phyloP scores from a whole-genome alignment of 1,284 basidiomycete genomes.

The Cryptococcus sp. region DNA sequence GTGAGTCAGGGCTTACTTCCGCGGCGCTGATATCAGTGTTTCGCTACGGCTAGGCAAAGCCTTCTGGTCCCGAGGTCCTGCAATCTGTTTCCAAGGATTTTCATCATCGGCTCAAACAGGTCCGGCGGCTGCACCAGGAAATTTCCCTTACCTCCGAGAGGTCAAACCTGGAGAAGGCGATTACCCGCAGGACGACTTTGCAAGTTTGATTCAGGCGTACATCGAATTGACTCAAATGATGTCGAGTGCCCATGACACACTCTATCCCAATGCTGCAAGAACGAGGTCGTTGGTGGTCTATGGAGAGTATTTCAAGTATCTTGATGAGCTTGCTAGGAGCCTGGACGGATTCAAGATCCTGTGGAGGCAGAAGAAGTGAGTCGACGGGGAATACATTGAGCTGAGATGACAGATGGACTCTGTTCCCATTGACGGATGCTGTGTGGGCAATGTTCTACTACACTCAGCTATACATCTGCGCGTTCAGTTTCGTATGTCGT shows the following conservation, averaged over 20 bases:
- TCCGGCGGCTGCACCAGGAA: conserved; percentile 37
- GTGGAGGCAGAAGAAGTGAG: conserved; percentile 39
- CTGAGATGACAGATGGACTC: conserved; percentile 22
- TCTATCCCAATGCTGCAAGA: conserved; percentile 44
- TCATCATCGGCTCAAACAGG: conserved; percentile 44
- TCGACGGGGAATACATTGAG: neutral
- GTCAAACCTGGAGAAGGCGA: conserved; percentile 13
- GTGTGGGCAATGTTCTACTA: conserved; percentile 46
- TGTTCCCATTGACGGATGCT: conserved; percentile 38
- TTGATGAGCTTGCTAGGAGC: conserved; percentile 43
- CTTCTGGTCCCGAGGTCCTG: conserved; percentile 48
- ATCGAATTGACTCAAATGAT: conserved; percentile 48
- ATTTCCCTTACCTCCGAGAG: conserved; percentile 43
- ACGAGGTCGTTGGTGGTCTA: conserved; percentile 43
- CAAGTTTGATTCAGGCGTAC: conserved; percentile 43
- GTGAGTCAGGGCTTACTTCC: conserved; percentile 12
- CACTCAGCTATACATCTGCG: conserved; percentile 43
- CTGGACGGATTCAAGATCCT: conserved; percentile 45
- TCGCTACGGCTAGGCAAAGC: conserved; percentile 46
- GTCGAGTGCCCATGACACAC: conserved; percentile 46
- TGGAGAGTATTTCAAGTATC: conserved; percentile 45
- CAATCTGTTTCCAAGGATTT: conserved; percentile 46
- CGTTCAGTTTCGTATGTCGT: conserved; percentile 45
- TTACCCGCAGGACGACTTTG: conserved; percentile 39
- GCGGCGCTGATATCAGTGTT: conserved; percentile 20